Evolutionary conservation across 73 alveolate species (phyloP).

Genomic region (Tetrahymena elliotti): DNA sequence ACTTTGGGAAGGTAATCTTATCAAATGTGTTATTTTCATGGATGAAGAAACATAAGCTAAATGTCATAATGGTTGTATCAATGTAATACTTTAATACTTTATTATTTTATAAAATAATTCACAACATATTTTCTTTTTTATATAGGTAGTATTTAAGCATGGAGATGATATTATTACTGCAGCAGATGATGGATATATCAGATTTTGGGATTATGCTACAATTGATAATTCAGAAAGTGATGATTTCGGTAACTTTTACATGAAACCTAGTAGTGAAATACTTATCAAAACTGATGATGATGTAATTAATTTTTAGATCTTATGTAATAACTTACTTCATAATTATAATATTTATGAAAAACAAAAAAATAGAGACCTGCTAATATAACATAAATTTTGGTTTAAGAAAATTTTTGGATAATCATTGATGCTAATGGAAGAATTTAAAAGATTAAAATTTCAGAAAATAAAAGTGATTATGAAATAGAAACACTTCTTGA

Average conservation of each 20-base stretch:
- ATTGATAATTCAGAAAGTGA: constrained; percentile 93
- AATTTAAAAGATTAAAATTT: constrained; percentile 65
- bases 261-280: constrained; percentile 37
- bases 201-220: constrained; percentile 88
- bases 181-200: constrained; percentile 94
- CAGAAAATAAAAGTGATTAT: not conserved
- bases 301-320: not conserved
- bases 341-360: constrained; percentile 28
- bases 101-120: not conserved
- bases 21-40: constrained; percentile 45
- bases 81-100: not conserved
- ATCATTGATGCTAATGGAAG: constrained; percentile 89
- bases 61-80: constrained; percentile 73
- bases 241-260: constrained; percentile 74
- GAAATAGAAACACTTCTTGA: constrained; percentile 56
- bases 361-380: constrained; percentile 57
- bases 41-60: constrained; percentile 58
- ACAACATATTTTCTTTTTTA: not conserved
- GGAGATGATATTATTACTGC: constrained; percentile 84
- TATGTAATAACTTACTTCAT: not conserved
- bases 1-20: constrained; percentile 96
- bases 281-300: constrained; percentile 40
- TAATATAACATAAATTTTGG: constrained; percentile 69
- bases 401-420: constrained; percentile 82
- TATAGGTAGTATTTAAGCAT: constrained; percentile 60